Conservation (phyloP, 768 basidiomycete species). For the Lactifluus piperatus region DNA sequence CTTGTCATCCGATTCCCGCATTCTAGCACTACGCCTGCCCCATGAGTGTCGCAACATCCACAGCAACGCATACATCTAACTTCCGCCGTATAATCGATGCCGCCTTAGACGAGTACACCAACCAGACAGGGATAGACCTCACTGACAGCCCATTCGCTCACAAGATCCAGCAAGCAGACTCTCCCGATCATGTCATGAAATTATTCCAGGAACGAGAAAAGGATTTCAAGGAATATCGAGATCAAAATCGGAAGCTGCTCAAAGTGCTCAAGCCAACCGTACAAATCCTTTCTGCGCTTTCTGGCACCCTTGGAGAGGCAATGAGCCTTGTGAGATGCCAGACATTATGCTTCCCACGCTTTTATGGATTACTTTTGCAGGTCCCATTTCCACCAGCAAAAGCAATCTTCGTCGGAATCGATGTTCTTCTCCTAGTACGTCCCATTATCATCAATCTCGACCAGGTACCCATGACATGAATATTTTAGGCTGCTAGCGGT, state of each 20-base stretch:
- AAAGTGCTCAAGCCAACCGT: not conserved
- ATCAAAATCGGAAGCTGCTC: conserved; percentile 1
- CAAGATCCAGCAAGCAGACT: not conserved
- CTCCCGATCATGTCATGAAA: not conserved
- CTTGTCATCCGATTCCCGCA: too few relatives aligned
- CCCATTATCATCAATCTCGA: too few relatives aligned
- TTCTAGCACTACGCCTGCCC: too few relatives aligned
- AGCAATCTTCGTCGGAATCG: conserved; percentile 3
- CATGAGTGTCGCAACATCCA: too few relatives aligned
- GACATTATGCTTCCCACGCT: not conserved
- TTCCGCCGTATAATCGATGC: not conserved
- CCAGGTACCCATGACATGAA: not conserved
- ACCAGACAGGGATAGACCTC: conserved; percentile 9
- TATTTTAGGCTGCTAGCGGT: not conserved
- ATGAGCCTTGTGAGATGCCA: not conserved
- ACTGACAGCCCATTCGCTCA: not conserved
- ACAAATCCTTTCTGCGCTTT: not conserved
- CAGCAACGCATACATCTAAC: too few relatives aligned
- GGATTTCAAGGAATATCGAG: conserved; percentile 5
- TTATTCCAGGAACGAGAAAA: not conserved
- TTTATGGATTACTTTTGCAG: not conserved
- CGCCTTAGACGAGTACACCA: not conserved
- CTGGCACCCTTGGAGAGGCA: not conserved
- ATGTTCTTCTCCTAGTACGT: not conserved
- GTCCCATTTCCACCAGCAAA: not conserved